These are phyloP conservation scores for Debaryomycetaceae sp. DNA, from an alignment of 1,139 yeast genomes.

Conservation along the genomic window DNA sequence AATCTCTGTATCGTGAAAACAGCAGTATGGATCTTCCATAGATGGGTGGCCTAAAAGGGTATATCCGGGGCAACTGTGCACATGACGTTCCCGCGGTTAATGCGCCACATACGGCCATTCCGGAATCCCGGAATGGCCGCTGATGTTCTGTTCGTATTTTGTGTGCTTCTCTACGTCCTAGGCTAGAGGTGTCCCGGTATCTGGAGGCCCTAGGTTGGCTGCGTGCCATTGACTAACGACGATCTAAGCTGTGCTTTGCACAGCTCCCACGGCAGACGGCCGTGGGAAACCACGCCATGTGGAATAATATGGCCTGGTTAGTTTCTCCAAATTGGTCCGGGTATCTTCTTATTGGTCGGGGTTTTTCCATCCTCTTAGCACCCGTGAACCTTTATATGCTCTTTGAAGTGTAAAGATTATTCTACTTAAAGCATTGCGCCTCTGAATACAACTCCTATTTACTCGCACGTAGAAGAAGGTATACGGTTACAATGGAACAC, in stretches of 20 bases:
- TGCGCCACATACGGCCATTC: background rate
- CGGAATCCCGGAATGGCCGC: background rate
- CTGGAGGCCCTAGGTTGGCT: too few relatives aligned
- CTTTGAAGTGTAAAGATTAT: background rate
- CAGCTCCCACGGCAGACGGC: too few relatives aligned
- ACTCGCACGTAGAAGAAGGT: too few relatives aligned
- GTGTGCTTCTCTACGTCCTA: too few relatives aligned
- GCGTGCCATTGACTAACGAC: too few relatives aligned
- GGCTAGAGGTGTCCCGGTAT: too few relatives aligned
- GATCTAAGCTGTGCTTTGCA: too few relatives aligned
- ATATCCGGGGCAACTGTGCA: background rate
- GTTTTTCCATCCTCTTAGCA: background rate
- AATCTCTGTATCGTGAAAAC: background rate
- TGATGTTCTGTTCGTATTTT: too few relatives aligned
- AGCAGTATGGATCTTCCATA: background rate
- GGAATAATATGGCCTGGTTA: background rate
- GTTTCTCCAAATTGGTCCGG: background rate
- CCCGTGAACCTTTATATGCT: background rate
- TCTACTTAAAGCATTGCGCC: too few relatives aligned
- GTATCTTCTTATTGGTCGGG: background rate
- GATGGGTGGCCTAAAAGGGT: background rate
- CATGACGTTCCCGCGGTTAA: background rate
- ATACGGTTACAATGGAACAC: constrained; percentile 53
- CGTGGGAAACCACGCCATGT: background rate
- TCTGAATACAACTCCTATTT: too few relatives aligned